Conservation (phyloP, 352 stramenopile genomes). For the Phytophthora sansomeana region DNA sequence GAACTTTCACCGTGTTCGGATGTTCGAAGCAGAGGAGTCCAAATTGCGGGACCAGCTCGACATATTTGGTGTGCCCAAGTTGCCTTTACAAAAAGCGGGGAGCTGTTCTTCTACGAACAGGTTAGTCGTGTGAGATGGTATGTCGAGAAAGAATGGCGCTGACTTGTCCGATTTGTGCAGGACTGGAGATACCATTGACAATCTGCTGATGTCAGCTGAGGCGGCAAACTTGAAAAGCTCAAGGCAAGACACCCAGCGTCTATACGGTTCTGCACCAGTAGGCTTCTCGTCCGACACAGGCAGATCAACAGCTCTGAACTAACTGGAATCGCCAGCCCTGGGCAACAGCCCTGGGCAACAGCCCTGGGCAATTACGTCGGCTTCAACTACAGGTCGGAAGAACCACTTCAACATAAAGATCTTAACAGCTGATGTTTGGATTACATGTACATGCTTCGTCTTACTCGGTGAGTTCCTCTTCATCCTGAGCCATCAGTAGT, state of each 20-base stretch:
- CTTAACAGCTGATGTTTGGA: conserved; percentile 21
- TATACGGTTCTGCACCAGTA: conserved; percentile 8
- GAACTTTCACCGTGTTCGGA: conserved; percentile 59
- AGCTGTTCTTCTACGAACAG: conserved; percentile 19
- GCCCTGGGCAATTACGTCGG: background rate
- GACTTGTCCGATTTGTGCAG: background rate
- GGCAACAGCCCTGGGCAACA: too few relatives aligned
- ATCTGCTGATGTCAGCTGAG: conserved; percentile 41
- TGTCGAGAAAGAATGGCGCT: background rate
- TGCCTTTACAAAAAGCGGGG: conserved; percentile 33
- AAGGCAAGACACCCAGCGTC: conserved; percentile 18
- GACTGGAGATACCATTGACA: conserved; percentile 62
- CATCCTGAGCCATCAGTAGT: conserved; percentile 66
- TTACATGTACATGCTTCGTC: conserved; percentile 22
- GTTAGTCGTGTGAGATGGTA: background rate
- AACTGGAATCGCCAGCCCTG: background rate
- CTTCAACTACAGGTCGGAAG: background rate
- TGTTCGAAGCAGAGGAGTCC: conserved; percentile 70
- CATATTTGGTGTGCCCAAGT: conserved; percentile 72
- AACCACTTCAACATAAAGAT: conserved; percentile 17
- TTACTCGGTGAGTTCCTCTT: conserved; percentile 56
- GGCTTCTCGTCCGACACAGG: background rate
- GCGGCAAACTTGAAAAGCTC: conserved; percentile 28
- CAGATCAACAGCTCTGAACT: background rate
- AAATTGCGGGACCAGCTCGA: conserved; percentile 57